Evolutionary conservation across 139 green algal genomes (phyloP), one percentile per base, ranked within the genome.

Genomic region (Coelastrella sp.): DNA sequence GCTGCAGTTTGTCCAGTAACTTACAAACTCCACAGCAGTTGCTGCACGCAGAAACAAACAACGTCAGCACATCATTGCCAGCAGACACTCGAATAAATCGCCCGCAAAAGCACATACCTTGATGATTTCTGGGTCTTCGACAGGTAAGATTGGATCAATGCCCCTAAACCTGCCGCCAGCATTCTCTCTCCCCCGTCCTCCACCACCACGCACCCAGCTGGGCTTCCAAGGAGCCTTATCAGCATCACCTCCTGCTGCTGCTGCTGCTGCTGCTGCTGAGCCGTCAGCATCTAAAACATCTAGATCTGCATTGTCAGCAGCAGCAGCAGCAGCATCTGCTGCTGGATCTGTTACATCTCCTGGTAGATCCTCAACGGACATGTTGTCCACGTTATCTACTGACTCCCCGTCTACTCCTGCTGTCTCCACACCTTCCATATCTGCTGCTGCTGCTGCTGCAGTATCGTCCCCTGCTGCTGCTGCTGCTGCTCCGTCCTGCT

Each of bases 131-230:
- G 87, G 71, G 23, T 94, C 92, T 85, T 96, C 89, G 80, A 96
- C 64, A 2, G 93, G 92, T 0, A 92, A 47, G 32, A 96, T 88
- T 11, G 93, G 93, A 89, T 96, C 92, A 64, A 95, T 93, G 59
- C 79, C 88, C 3, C 66, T 20, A 73, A 79, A 75, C 86, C 90
- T 68, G 74, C 92, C 82, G 74, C 92, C 90, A 80, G n/a, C 74
- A 80, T 23, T 16, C 47, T 89, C 87, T n/a, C 73, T 74, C 10
- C 94, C 68, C 14, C 92, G 74, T 16, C 90, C 75, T 82, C 93
- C 93, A 78, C 90, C 80, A 58, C 95, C 87, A 7, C 93, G 73
- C 20, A 90, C 17, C 74, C 87, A 88, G 56, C 87, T 83, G 2
- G 87, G 87, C 64, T 58, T n/a, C 61, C 66, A 87, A 0, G 76